Base-by-base conservation (phyloP, 2,329 filamentous ascomycete genomes). In the Hirsutella thompsonii region DNA sequence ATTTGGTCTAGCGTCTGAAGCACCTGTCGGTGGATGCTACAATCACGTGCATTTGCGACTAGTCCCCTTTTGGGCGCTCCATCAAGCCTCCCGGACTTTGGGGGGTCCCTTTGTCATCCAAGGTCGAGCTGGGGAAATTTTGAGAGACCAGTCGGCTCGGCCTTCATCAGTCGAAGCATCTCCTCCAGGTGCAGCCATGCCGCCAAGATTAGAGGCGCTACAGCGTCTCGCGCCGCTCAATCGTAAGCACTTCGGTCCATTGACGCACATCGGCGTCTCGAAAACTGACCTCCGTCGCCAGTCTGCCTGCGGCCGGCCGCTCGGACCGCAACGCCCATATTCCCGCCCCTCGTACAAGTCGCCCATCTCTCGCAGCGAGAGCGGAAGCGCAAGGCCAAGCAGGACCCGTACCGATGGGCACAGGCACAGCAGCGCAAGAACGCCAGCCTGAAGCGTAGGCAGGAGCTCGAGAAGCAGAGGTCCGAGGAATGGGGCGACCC, bases 341-440 rank as follows among this genome's bases (percentile, higher is more conserved):
- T 69, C 53, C 64, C 81, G 52, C 70, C 77, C 52, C 57, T 80
- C 57, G 64, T 74, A 50, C 77, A 85, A 49, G 75, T 76, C 46
- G 81, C 83, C 38, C 76, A 75, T 49, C 58, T 80, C 19, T 76
- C 77, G 32, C 64, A 65, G 39, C 70, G 76, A 49, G 74, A 83
- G 49, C 75, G 75, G 63, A 79, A 79, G 57, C 72, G 75, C 45
- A 70, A 74, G 47, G 74, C 74, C 44, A 79, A 82, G 57, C 75
- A 77, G 55, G 87, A 96, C 52, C 88, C 88, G 1, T 95, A 93
- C 57, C 72, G 81, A 44, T 76, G 83, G 62, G 82, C 82, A 3
- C 86, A 93, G 61, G 80, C 85, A 26, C 76, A 83, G 53, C 85
- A 88, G 57, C 81, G 86, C 46, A 94, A 90, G 62, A 78, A 82